Evolutionary conservation across 78 protist species (phyloP), one percentile per base, ranked within the genome.

Genomic region (Cavenderia fasciculata): DNA sequence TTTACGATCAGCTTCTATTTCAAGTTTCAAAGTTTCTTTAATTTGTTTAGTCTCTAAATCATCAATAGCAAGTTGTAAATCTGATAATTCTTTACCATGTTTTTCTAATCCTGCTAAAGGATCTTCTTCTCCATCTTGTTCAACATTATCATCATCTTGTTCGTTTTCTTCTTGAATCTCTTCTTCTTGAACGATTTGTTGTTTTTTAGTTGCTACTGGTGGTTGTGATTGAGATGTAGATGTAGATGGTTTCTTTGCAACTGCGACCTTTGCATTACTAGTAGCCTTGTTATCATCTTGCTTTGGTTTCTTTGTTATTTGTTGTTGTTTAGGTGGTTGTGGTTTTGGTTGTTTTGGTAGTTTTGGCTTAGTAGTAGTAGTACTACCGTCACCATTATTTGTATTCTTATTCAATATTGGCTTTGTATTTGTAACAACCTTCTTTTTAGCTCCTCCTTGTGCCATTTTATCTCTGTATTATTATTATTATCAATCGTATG

Each of bases 41-140:
- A 62, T 47, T 27, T 76, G 49, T 62, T 23, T 62, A 36, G 65
- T 62, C 31, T 34, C 31, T 7, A 62, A 46, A 19, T 62, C 27
- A 0, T 76, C 86, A 47, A 76, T 76, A 19, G 23, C 69, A 6
- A 46, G 34, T 74, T 74, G 85, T 27, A 74, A 16, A 2, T n/a
- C 27, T 52, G 79, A 52, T 5, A 71, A 33, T 5, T 71, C 79
- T 52, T 71, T 65, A 38, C 23, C 41, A 46, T 27, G 66, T 7
- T 71, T 52, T 41, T 66, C 41, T 21, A 23, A 25, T 4, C 7
- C 3, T n/a, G 63, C 52, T 49, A 21, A 11, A 29, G 4, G 36
- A 1, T 29, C 3, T 40, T 59, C 51, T 12, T 74, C 69, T 38
- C 2, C 31, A 57, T 5, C 44, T 8, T 57, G 43, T 33, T 57